Percentiles rank a stretch among this genome's conserved stretches.
These are phyloP conservation scores for Botrytis sinoallii DNA, from an alignment of 2,329 filamentous ascomycete species.

Conservation along the genomic window DNA sequence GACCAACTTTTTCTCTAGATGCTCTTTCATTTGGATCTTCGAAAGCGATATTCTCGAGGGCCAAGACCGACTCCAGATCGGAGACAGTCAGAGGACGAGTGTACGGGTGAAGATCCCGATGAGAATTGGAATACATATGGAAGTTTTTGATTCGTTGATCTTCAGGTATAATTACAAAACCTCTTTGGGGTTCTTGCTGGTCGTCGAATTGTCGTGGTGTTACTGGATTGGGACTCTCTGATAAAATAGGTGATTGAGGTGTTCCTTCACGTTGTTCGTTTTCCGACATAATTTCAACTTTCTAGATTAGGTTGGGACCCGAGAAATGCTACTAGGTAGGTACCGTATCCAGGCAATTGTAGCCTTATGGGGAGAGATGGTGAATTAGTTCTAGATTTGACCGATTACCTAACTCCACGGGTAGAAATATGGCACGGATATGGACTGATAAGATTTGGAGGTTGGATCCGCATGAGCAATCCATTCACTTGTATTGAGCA, in stretches of 20 bases:
- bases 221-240: conserved; percentile 25
- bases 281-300: conserved; percentile 14
- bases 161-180: conserved; percentile 30
- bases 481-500: not conserved
- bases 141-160: conserved; percentile 28
- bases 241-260: conserved; percentile 21
- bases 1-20: conserved; percentile 52
- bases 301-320: not conserved
- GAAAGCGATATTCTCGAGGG: conserved; percentile 55
- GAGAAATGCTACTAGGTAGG: conserved; percentile 3
- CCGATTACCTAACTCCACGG: not conserved
- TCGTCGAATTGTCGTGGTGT: conserved; percentile 19
- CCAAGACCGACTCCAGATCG: conserved; percentile 59
- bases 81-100: conserved; percentile 68
- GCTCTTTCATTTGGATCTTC: conserved; percentile 49
- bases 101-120: conserved; percentile 61
- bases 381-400: not conserved
- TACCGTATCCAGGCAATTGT: not conserved
- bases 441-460: not conserved
- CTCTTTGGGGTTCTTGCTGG: conserved; percentile 19
- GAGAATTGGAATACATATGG: conserved; percentile 39
- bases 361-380: not conserved
- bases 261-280: conserved; percentile 11
- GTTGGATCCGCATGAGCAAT: not conserved
- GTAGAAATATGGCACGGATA: not conserved